Base-by-base conservation (phyloP, 495 filamentous ascomycete genomes). In the Aspergillus saccharolyticus region DNA sequence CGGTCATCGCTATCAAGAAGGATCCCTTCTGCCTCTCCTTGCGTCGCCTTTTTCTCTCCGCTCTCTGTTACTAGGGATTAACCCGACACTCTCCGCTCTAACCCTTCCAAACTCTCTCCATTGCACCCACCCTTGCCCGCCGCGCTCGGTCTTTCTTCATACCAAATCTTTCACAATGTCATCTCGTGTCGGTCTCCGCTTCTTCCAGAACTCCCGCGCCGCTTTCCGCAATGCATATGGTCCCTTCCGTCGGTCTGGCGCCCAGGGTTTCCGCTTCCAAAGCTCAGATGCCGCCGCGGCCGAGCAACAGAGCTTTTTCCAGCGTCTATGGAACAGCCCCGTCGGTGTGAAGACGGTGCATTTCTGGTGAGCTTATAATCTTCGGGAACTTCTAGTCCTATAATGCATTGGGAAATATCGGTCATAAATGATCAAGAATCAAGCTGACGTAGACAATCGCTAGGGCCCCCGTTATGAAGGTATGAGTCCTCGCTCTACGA, bases 391-490 rank as follows among this genome's bases (percentile, higher is more conserved):
- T 17, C 33, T 39, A 15, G 6, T 44, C 6, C 2, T 39, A 28
- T 22, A 15, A 6, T 56, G 9, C 0, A 2, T 14, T 6, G 16
- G 17, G 7, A 22, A n/a, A n/a, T n/a, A n/a, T n/a, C n/a, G n/a
- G n/a, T n/a, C n/a, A n/a, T n/a, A n/a, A n/a, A n/a, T n/a, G 20
- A 17, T n/a, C 43, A 19, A 30, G 30, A 15, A 51, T 39, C 64
- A 51, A 24, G 24, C 42, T 72, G 59, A 69, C 42, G 14, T 20
- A 54, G 50, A 55, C 56, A 25, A 43, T 60, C 43, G 48, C 16
- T 63, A 93, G 89, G 91, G 94, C 93, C 21, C 93, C 93, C 28
- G 85, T 98, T 33, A 96, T 97, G 89, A 98, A 97, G 87, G 87
- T 89, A 81, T 63, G 72, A 49, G 54, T 58, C 55, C 47, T 51